A percentile compares a stretch with the other conserved stretches of the same genome.
phyloP scores from a whole-genome alignment of 192 early-diverging fungal species.

The Entomortierella beljakovae region DNA sequence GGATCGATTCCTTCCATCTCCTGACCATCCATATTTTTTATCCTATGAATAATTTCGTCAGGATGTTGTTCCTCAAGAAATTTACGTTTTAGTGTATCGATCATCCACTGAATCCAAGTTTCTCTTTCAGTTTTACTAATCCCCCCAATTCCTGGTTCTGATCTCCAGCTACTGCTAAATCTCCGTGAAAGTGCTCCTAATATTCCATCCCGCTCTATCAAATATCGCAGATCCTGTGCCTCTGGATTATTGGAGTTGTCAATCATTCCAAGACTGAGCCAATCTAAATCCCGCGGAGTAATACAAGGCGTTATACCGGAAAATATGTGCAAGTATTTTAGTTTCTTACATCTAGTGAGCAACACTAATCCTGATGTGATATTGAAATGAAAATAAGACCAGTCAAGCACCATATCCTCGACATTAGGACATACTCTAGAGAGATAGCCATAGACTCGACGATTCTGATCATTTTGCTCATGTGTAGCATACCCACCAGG shows the following conservation, averaged over 20 bases:
- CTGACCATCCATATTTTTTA: not conserved
- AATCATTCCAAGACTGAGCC: conserved; percentile 11
- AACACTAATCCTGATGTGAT: not conserved
- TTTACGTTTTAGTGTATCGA: not conserved
- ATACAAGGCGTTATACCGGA: not conserved
- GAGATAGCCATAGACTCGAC: conserved; percentile 16
- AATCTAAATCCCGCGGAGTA: not conserved
- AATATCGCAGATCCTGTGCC: not conserved
- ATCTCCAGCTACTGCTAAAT: not conserved
- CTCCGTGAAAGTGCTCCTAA: not conserved
- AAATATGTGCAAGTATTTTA: not conserved
- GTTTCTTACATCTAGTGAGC: not conserved
- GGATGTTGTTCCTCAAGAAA: not conserved
- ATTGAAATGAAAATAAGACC: not conserved
- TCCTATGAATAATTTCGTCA: not conserved
- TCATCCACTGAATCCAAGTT: not conserved
- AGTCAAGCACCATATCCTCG: conserved; percentile 1
- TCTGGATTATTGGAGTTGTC: not conserved
- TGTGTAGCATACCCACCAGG: not conserved
- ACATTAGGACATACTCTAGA: conserved; percentile 14
- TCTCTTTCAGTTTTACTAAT: conserved; percentile 12
- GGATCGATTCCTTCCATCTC: conserved; percentile 8
- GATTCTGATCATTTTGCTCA: not conserved
- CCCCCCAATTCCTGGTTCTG: not conserved
- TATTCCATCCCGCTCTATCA: not conserved